Evolutionary conservation across 192 early-diverging fungal species (phyloP), one percentile per base, ranked within the genome.

Genomic region (Haplosporangium gracile): DNA sequence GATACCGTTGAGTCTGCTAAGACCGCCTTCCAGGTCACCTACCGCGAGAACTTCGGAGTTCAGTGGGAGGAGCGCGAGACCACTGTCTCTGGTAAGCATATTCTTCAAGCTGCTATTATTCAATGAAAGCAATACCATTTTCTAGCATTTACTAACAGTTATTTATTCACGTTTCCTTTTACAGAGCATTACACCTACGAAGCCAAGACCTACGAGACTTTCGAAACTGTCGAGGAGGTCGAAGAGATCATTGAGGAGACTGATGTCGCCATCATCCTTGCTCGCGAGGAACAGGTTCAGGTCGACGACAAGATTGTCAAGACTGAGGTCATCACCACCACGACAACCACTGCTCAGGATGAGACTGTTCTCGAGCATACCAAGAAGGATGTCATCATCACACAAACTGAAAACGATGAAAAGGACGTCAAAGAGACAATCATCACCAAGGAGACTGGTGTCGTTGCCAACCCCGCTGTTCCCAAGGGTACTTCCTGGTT

Each of bases 31-130:
- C 68, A 75, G 38, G 24, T 74, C n/a, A 79, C 72, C 22, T 84
- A 53, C 73, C 76, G 39, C 26, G 70, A 82, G 42, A 60, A 70
- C 47, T 82, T 65, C 36, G 81, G 76, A 8, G 40, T 84, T 2
- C 73, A 79, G 38, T 84, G 82, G 82, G 29, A 10, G 24, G n/a
- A 76, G 32, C 82, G 82, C 43, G 47, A 78, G 73, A 79, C 72
- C 8, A 39, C 49, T 5, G 68, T 63, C 36, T 74, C 60, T 57
- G 80, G 80, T 81, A 81, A 71, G 74, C 55, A 26, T 43, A 4
- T 43, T 49, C 34, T 51, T 43, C 9, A 10, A 0, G 5, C 42
- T 43, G 4, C 74, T 74, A 22, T 57, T 42, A 53, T 40, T 5
- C 5, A 4, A 4, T 43, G 5, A 43, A 9, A 36, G 36, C 36